Evolutionary conservation across 1,284 basidiomycete genomes (phyloP).

Genomic region (Leucoagaricus sp.): DNA sequence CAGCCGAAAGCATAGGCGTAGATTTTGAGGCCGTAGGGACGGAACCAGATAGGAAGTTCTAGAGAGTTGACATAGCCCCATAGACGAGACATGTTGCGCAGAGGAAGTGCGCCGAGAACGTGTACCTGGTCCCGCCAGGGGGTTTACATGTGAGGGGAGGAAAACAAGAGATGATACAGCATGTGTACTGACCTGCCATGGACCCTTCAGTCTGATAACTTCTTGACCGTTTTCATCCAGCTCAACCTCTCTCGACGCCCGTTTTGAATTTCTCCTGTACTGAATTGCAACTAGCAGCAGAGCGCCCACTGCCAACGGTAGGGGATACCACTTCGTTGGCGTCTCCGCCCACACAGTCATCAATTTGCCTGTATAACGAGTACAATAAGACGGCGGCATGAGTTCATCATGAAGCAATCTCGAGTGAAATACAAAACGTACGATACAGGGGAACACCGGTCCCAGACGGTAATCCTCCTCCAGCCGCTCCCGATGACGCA

Average conservation of each 20-base stretch:
- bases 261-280: conserved; percentile 64
- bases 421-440: conserved; percentile 29
- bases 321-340: conserved; percentile 93
- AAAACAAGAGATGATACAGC: neutral
- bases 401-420: neutral
- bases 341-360: conserved; percentile 84
- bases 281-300: conserved; percentile 84
- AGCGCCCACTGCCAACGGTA: conserved; percentile 91
- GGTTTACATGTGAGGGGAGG: conserved; percentile 9
- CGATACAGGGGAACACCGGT: conserved; percentile 50
- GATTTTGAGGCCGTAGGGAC: conserved; percentile 84
- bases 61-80: conserved; percentile 97
- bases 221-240: conserved; percentile 76
- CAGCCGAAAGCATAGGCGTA: conserved; percentile 92
- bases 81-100: conserved; percentile 90
- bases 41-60: conserved; percentile 92
- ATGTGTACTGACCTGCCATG: conserved; percentile 82
- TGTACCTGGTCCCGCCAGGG: conserved; percentile 87
- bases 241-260: conserved; percentile 58
- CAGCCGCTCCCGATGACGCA: conserved; percentile 27
- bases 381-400: neutral
- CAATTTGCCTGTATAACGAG: conserved; percentile 43
- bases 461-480: conserved; percentile 25
- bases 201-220: conserved; percentile 80
- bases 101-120: conserved; percentile 92